Conservation (phyloP, 2,329 filamentous ascomycete genomes). For the Paecilomyces dactylethromorphus region DNA sequence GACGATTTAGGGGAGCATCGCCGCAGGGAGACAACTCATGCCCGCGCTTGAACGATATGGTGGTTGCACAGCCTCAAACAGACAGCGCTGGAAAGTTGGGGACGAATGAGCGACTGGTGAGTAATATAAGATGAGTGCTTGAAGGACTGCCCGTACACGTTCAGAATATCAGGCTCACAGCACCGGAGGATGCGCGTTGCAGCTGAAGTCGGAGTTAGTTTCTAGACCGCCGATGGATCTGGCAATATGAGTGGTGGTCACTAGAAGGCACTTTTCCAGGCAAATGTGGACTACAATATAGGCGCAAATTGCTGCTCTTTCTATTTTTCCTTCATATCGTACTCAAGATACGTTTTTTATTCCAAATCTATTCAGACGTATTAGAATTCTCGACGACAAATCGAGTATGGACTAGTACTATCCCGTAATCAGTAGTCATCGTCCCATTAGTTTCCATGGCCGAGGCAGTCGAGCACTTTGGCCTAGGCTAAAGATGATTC, state of each 20-base stretch:
- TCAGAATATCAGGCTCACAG: background rate
- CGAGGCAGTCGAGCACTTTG: background rate
- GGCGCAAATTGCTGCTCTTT: no score
- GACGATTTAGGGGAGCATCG: background rate
- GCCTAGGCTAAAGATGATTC: background rate
- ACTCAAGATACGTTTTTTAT: background rate
- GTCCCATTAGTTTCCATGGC: background rate
- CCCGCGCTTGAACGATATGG: background rate
- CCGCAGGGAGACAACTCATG: background rate
- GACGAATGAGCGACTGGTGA: background rate
- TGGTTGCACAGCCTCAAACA: background rate
- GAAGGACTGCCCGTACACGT: background rate
- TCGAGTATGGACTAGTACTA: background rate
- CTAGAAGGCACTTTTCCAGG: background rate
- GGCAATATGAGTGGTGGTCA: background rate
- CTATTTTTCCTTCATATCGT: no score
- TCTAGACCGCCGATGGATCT: background rate
- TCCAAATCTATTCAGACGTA: background rate
- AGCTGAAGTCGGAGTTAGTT: background rate
- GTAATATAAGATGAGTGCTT: background rate
- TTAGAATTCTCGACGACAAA: background rate
- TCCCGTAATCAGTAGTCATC: background rate
- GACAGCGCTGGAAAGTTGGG: background rate
- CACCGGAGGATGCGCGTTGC: background rate
- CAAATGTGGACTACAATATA: no score